Conservation (phyloP, 78 protist genomes). For the Cyanophora paradoxa region DNA sequence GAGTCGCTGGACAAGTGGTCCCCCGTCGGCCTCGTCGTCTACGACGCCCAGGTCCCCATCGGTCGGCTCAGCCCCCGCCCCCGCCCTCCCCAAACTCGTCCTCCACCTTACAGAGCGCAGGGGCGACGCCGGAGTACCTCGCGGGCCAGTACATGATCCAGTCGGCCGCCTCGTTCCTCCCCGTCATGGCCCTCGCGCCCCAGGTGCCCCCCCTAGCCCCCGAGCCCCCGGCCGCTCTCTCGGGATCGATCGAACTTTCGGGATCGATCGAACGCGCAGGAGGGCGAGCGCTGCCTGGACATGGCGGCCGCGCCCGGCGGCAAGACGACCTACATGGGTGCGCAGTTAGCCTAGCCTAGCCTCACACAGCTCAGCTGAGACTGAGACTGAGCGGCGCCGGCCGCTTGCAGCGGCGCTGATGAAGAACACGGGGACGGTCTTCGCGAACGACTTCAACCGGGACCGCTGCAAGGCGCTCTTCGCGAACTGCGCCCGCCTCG, state of each 20-base stretch:
- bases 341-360: too few species aligned
- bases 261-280: too few species aligned
- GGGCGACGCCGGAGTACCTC: slow-evolving; percentile 92
- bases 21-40: slow-evolving; percentile 86
- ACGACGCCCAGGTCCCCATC: slow-evolving; percentile 77
- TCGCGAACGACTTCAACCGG: slow-evolving; percentile 90
- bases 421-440: slow-evolving; percentile 89
- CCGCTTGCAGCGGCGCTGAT: slow-evolving; percentile 67
- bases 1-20: slow-evolving; percentile 73
- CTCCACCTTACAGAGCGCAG: slow-evolving; percentile 12
- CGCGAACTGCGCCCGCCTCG: slow-evolving; percentile 78
- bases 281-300: slow-evolving; percentile 86
- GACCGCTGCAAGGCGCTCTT: slow-evolving; percentile 72
- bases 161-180: slow-evolving; percentile 92
- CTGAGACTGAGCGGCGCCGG: too few species aligned
- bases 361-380: too few species aligned
- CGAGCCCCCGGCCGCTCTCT: neutral
- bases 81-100: neutral
- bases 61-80: neutral
- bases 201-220: slow-evolving; percentile 34
- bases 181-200: slow-evolving; percentile 93
- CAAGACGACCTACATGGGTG: slow-evolving; percentile 86
- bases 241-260: too few species aligned
- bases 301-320: slow-evolving; percentile 99
- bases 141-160: slow-evolving; percentile 98